These are phyloP conservation scores for Neodidymelliopsis sp. DNA, from an alignment of 2,329 filamentous ascomycete species.

Conservation along the genomic window DNA sequence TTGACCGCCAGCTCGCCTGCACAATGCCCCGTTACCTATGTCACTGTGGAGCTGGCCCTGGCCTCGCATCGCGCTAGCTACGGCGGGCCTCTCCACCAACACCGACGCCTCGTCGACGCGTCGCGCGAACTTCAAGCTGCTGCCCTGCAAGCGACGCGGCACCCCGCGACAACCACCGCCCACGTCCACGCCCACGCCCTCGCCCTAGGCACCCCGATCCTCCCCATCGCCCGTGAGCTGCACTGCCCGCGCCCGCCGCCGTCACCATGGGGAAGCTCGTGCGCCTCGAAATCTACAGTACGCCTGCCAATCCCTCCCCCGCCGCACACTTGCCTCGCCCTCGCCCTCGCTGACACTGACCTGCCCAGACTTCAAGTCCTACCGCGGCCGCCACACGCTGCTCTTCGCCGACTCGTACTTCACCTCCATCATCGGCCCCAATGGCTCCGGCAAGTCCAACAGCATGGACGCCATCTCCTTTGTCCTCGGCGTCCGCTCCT, in stretches of 20 bases:
- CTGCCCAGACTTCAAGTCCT: conserved; percentile 92
- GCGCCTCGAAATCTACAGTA: conserved; percentile 92
- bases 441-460: conserved; percentile 99
- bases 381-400: conserved; percentile 93
- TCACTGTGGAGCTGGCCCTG: conserved; percentile 26
- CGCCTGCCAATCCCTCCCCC: no score
- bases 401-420: conserved; percentile 98
- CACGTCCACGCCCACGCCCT: no score
- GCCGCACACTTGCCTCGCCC: no score
- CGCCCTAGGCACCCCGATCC: no score
- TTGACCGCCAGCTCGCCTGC: conserved; percentile 4
- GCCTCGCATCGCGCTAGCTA: conserved; percentile 28
- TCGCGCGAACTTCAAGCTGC: conserved; percentile 15
- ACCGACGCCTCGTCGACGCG: conserved; percentile 21
- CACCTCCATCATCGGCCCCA: conserved; percentile 98
- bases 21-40: conserved; percentile 16
- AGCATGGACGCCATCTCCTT: conserved; percentile 99
- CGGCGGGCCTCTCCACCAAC: conserved; percentile 34
- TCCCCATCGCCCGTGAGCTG: conserved; percentile 19
- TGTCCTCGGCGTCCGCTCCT: conserved; percentile 97
- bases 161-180: conserved; percentile 3
- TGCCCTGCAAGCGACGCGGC: conserved; percentile 12
- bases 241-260: conserved; percentile 23
- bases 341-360: conserved; percentile 22
- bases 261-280: conserved; percentile 89